Evolutionary conservation across 441 rosid genomes (phyloP).

Genomic region (Gossypium trilobum): DNA sequence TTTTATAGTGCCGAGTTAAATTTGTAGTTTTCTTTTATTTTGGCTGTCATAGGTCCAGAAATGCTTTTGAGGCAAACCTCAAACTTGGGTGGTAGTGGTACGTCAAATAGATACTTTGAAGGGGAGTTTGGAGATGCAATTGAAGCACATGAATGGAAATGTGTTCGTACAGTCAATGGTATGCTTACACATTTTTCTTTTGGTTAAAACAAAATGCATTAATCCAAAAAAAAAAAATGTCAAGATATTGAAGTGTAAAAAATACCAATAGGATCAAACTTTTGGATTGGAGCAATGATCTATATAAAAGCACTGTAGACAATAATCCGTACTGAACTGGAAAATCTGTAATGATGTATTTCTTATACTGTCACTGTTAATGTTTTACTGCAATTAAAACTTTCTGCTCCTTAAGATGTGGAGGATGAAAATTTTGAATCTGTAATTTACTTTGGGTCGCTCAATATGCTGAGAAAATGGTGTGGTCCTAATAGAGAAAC

Average conservation of each 20-base stretch:
- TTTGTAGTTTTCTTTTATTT: slow-evolving; percentile 1
- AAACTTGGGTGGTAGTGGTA: slow-evolving; percentile 30
- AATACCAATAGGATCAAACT: neutral
- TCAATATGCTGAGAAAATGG: neutral
- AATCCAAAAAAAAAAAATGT: neutral
- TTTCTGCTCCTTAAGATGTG: neutral
- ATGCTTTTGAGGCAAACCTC: slow-evolving; percentile 75
- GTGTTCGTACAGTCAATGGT: slow-evolving; percentile 84
- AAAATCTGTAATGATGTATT: neutral
- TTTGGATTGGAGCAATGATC: neutral
- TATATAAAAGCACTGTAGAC: neutral
- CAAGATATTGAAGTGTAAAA: neutral
- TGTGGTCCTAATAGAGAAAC: neutral
- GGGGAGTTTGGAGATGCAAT: slow-evolving; percentile 81
- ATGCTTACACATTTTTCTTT: slow-evolving; percentile 5
- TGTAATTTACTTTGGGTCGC: neutral
- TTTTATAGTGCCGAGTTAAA: neutral
- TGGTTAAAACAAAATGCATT: neutral
- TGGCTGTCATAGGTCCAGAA: slow-evolving; percentile 63
- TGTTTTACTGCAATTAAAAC: neutral
- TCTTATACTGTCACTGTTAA: neutral
- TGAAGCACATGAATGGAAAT: slow-evolving; percentile 91
- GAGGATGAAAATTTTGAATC: neutral
- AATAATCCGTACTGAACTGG: neutral
- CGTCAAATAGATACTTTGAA: slow-evolving; percentile 45